phyloP scores from a whole-genome alignment of 2,329 filamentous ascomycete genomes.

The Paracorniculantispora psalliotae region DNA sequence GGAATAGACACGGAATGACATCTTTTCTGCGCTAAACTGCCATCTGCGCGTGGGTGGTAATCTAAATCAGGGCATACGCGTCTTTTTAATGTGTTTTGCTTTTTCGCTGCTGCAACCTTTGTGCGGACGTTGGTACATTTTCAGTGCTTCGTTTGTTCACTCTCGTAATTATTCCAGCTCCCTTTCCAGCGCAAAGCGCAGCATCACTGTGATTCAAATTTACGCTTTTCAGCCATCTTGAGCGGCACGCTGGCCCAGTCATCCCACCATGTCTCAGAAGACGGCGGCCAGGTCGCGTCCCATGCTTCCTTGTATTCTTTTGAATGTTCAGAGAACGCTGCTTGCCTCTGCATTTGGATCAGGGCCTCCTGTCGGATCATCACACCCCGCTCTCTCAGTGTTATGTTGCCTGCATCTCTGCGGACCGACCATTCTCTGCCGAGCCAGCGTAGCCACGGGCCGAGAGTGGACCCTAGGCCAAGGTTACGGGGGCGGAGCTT shows the following conservation, averaged over 20 bases:
- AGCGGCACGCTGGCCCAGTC: constrained; percentile 1
- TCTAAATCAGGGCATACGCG: background rate
- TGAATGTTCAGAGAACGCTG: background rate
- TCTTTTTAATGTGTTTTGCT: background rate
- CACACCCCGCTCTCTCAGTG: background rate
- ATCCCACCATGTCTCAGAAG: constrained; percentile 5
- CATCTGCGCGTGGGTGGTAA: background rate
- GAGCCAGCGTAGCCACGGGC: background rate
- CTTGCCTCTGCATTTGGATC: background rate
- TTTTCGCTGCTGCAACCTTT: background rate
- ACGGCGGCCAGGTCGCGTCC: constrained; percentile 3
- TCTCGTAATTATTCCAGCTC: constrained; percentile 1
- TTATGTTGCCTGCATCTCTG: background rate
- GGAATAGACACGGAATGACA: background rate
- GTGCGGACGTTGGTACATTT: background rate
- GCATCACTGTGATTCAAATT: constrained; percentile 6
- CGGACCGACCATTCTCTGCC: background rate
- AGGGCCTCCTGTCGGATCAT: background rate
- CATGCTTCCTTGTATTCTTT: background rate
- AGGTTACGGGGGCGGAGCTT: background rate
- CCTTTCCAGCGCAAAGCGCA: background rate
- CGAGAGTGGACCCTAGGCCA: background rate
- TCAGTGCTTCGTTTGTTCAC: constrained; percentile 1
- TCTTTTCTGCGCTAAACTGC: background rate
- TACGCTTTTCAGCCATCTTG: constrained; percentile 7